Percentiles rank a stretch among this genome's conserved stretches.
Evolutionary conservation across 495 filamentous ascomycete species (phyloP).

Genomic region (Glarea lozoyensis): DNA sequence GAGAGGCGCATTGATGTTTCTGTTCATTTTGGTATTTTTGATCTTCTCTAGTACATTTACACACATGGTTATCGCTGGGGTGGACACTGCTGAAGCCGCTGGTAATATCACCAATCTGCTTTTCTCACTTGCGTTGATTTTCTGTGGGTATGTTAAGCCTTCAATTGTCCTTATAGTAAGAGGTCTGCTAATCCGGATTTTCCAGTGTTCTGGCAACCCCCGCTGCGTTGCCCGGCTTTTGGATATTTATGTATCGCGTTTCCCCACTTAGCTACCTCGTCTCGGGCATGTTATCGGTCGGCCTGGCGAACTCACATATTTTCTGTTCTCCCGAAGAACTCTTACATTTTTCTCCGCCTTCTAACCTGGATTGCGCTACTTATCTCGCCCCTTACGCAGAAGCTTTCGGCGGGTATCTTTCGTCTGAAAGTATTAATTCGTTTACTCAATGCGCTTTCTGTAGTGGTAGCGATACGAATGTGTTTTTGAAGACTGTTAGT

Average conservation of each 20-base stretch:
- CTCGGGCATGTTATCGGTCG: constrained; percentile 47
- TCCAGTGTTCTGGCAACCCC: constrained; percentile 24
- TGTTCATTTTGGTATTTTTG: constrained; percentile 34
- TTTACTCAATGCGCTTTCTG: constrained; percentile 52
- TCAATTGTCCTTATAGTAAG: constrained; percentile 10
- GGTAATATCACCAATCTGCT: constrained; percentile 62
- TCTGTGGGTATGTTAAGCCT: constrained; percentile 40
- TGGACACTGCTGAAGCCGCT: constrained; percentile 49
- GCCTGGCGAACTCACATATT: constrained; percentile 44
- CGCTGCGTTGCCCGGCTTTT: constrained; percentile 53
- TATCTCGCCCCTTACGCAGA: constrained; percentile 46
- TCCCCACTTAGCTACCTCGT: constrained; percentile 67
- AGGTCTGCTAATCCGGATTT: too few relatives aligned
- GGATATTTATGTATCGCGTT: constrained; percentile 75
- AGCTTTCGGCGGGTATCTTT: constrained; percentile 40
- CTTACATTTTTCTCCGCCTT: constrained; percentile 41
- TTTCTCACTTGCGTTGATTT: constrained; percentile 48
- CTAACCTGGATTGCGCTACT: constrained; percentile 40
- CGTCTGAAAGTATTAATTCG: constrained; percentile 32
- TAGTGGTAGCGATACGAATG: constrained; percentile 38
- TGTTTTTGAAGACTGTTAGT: constrained; percentile 40
- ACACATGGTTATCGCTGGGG: constrained; percentile 36
- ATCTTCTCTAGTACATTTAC: constrained; percentile 63
- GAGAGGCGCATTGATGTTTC: constrained; percentile 34
- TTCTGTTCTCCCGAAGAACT: constrained; percentile 54